phyloP scores from a whole-genome alignment of 139 green algal species.

The Haematococcus sp. region DNA sequence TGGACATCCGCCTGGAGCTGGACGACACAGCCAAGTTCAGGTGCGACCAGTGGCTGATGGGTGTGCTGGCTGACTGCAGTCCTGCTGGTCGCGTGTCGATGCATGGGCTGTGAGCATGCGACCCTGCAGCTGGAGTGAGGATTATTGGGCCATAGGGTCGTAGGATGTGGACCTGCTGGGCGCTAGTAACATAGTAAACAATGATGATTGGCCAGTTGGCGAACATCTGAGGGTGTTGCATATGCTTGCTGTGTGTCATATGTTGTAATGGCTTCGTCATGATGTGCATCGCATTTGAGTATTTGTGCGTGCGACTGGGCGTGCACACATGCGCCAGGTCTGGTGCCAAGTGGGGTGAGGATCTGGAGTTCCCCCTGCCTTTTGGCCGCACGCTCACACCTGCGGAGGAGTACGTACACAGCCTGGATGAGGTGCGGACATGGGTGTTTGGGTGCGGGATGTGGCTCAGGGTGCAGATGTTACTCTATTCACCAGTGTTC shows the following conservation, averaged over 20 bases:
- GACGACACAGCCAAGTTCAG: slow-evolving; percentile 91
- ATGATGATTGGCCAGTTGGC: no score
- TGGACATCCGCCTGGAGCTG: slow-evolving; percentile 84
- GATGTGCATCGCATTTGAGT: not conserved
- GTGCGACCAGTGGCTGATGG: not conserved
- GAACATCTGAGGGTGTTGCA: no score
- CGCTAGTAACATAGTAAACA: no score
- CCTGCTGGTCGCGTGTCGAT: no score
- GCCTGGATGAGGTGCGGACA: slow-evolving; percentile 44
- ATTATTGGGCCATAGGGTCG: no score
- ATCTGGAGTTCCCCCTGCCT: slow-evolving; percentile 85
- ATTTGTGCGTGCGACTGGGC: not conserved
- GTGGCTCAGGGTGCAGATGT: no score
- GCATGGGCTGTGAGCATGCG: not conserved
- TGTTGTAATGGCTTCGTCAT: no score
- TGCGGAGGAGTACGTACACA: slow-evolving; percentile 59
- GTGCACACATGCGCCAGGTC: not conserved
- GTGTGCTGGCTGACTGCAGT: not conserved
- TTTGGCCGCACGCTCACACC: slow-evolving; percentile 81
- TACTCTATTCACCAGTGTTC: no score
- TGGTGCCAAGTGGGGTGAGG: slow-evolving; percentile 60
- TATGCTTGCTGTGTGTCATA: no score
- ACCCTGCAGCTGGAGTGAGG: not conserved
- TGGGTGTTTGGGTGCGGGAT: no score
- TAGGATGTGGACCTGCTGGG: no score